phyloP scores from a whole-genome alignment of 1,284 basidiomycete species.

The Pseudomicrostroma phylloplanum region DNA sequence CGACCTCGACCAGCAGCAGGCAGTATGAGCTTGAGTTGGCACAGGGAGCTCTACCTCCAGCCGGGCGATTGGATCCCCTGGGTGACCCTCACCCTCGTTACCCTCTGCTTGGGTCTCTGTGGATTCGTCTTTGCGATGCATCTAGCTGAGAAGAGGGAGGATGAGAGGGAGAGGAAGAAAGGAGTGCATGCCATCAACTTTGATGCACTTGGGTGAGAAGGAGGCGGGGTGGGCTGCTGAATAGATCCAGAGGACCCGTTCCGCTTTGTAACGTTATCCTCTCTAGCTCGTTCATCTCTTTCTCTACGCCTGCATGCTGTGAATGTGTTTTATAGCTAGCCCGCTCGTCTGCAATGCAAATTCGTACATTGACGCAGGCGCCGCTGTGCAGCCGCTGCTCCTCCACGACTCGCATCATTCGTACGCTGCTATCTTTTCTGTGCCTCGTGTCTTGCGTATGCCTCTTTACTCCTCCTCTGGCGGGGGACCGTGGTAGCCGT shows the following conservation, averaged over 20 bases:
- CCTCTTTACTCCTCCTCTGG: too few relatives aligned
- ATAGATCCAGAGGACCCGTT: too few relatives aligned
- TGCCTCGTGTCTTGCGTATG: too few relatives aligned
- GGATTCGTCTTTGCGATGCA: slow-evolving; percentile 80
- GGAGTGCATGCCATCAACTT: slow-evolving; percentile 93
- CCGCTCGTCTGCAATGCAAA: too few relatives aligned
- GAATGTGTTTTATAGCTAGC: too few relatives aligned
- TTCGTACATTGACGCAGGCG: too few relatives aligned
- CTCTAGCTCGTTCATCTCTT: too few relatives aligned
- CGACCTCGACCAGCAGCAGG: slow-evolving; percentile 32
- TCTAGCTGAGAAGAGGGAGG: slow-evolving; percentile 87
- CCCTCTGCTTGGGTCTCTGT: slow-evolving; percentile 67
- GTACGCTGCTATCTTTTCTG: too few relatives aligned
- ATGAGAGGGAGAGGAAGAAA: slow-evolving; percentile 78
- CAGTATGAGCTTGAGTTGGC: slow-evolving; percentile 58
- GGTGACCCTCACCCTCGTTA: slow-evolving; percentile 80
- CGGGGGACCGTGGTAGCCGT: slow-evolving; percentile 36
- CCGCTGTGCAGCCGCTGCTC: too few relatives aligned
- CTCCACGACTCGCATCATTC: too few relatives aligned
- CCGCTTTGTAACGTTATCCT: too few relatives aligned
- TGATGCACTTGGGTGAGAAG: slow-evolving; percentile 62
- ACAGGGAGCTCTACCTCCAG: slow-evolving; percentile 78
- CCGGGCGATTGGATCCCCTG: slow-evolving; percentile 97
- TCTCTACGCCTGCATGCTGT: too few relatives aligned
- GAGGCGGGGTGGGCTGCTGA: neutral